phyloP scores from a whole-genome alignment of 768 basidiomycete genomes.

The Multifurca ochricompacta region DNA sequence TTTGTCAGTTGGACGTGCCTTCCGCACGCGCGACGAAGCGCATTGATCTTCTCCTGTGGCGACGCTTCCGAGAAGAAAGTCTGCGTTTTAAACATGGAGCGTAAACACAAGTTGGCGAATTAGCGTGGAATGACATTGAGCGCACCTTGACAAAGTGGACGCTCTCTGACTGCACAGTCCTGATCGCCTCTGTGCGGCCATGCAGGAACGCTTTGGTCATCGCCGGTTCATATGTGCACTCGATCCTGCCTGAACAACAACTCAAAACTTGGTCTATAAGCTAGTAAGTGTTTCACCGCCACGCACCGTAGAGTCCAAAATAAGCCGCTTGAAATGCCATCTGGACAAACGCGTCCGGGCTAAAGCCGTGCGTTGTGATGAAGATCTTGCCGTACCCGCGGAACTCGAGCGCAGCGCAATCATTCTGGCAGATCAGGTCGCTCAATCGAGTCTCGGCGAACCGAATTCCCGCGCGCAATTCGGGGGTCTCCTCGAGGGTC shows the following conservation, averaged over 20 bases:
- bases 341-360: slow-evolving; percentile 97
- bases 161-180: slow-evolving; percentile 81
- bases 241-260: slow-evolving; percentile 53
- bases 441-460: slow-evolving; percentile 93
- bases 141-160: slow-evolving; percentile 77
- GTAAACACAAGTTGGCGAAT: too few species aligned
- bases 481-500: slow-evolving; percentile 63
- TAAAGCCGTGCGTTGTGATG: slow-evolving; percentile 90
- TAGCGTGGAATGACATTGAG: not conserved
- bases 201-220: slow-evolving; percentile 97
- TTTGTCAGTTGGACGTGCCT: slow-evolving; percentile 77
- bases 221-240: slow-evolving; percentile 95
- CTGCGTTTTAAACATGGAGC: too few species aligned
- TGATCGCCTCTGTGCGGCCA: slow-evolving; percentile 91
- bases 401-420: slow-evolving; percentile 92
- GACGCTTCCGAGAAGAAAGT: slow-evolving; percentile 80
- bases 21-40: slow-evolving; percentile 78
- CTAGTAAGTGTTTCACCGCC: not conserved
- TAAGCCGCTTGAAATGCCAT: slow-evolving; percentile 99
- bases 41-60: slow-evolving; percentile 58
- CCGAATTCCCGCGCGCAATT: slow-evolving; percentile 76
- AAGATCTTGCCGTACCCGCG: slow-evolving; percentile 90
- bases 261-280: slow-evolving; percentile 1
- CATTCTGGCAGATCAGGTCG: slow-evolving; percentile 97
- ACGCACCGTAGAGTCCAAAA: slow-evolving; percentile 78